Evolutionary conservation across 2,329 filamentous ascomycete species (phyloP).

Genomic region (Verticillium klebahnii): DNA sequence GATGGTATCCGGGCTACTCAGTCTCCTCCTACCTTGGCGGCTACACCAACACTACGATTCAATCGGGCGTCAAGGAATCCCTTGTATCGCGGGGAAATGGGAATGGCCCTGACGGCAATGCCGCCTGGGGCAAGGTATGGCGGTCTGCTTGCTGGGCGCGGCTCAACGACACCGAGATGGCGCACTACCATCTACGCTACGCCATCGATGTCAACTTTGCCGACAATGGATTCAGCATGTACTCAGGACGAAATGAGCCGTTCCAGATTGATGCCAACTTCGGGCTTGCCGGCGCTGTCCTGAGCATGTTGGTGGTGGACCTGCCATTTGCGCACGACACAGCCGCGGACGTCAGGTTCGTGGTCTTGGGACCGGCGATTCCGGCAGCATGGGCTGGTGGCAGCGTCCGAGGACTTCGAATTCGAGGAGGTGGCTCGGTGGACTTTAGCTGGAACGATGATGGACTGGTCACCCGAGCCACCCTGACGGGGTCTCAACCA

Average conservation of each 20-base stretch:
- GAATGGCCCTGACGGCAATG: conserved; percentile 41
- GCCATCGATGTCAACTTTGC: conserved; percentile 46
- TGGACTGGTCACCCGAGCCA: conserved; percentile 22
- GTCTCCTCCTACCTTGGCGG: conserved; percentile 36
- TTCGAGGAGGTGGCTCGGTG: conserved; percentile 37
- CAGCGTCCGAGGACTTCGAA: conserved; percentile 34
- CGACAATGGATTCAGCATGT: conserved; percentile 47
- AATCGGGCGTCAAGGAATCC: conserved; percentile 37
- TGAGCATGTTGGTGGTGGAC: conserved; percentile 49
- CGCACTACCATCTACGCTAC: conserved; percentile 43
- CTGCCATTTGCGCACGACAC: conserved; percentile 25
- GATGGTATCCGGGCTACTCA: conserved; percentile 51
- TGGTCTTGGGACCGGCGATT: conserved; percentile 43
- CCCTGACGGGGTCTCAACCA: conserved; percentile 3
- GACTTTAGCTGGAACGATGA: conserved; percentile 37
- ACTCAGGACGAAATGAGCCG: conserved; percentile 35
- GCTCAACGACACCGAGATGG: conserved; percentile 43
- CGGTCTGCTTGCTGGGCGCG: conserved; percentile 51
- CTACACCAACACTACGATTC: conserved; percentile 37
- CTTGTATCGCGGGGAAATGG: conserved; percentile 42
- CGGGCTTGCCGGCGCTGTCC: conserved; percentile 41
- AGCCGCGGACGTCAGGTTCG: conserved; percentile 19
- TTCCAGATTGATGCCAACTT: conserved; percentile 60
- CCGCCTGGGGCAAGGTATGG: conserved; percentile 57
- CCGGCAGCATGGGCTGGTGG: conserved; percentile 37